Evolutionary conservation across 2,329 filamentous ascomycete genomes (phyloP).

Genomic region (Capronia coronata): DNA sequence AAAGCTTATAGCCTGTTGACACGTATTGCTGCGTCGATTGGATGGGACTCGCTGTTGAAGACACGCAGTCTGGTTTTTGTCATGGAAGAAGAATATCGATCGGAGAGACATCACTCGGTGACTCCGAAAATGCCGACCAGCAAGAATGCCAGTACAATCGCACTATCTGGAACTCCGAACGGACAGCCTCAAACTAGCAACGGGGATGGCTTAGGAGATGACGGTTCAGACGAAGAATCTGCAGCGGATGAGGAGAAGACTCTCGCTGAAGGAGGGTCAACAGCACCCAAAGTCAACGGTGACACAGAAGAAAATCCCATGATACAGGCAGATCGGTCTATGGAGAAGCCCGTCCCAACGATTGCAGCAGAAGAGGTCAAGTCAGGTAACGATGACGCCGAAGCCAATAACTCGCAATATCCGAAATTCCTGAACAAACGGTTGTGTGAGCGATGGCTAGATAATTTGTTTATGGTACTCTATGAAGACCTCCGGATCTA

Average conservation of each 20-base stretch:
- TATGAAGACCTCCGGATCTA: conserved; percentile 98
- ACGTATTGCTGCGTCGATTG: conserved; percentile 92
- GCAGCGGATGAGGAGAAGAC: conserved; percentile 30
- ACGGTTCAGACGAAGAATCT: conserved; percentile 30
- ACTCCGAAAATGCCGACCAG: conserved; percentile 44
- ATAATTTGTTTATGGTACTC: conserved; percentile 98
- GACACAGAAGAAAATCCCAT: conserved; percentile 27
- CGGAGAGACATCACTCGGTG: conserved; percentile 56
- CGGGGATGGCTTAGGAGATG: conserved; percentile 22
- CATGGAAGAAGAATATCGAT: conserved; percentile 98
- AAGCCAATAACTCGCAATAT: conserved; percentile 64
- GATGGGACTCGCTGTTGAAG: conserved; percentile 92
- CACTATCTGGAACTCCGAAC: conserved; percentile 62
- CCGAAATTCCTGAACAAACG: conserved; percentile 95
- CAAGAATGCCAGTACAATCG: conserved; percentile 73
- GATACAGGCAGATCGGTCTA: conserved; percentile 35
- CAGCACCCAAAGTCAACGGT: conserved; percentile 33
- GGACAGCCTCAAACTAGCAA: conserved; percentile 36
- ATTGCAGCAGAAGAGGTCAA: conserved; percentile 72
- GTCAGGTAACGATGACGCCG: conserved; percentile 61
- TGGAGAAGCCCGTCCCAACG: conserved; percentile 75
- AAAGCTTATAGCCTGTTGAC: conserved; percentile 91
- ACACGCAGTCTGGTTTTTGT: conserved; percentile 97
- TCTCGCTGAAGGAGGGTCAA: conserved; percentile 28
- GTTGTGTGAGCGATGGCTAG: conserved; percentile 93